Percentiles rank a stretch among this genome's conserved stretches.
These are phyloP conservation scores for Trichophyton mentagrophytes DNA, from an alignment of 2,329 filamentous ascomycete genomes.

Conservation along the genomic window DNA sequence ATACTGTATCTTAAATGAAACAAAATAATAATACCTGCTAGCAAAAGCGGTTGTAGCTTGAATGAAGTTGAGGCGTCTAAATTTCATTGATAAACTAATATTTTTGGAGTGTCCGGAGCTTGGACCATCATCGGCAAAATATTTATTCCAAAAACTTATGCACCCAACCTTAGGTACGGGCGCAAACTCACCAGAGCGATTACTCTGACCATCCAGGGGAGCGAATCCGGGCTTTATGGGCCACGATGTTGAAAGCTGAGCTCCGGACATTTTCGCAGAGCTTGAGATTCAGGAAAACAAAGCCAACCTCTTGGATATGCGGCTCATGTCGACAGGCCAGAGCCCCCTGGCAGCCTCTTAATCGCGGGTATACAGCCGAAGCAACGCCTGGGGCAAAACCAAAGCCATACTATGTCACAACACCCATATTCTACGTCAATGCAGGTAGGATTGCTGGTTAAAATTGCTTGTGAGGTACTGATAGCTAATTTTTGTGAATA, in stretches of 20 bases:
- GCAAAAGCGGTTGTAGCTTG: not conserved
- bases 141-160: not conserved
- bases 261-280: constrained; percentile 23
- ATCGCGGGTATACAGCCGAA: constrained; percentile 21
- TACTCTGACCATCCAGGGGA: not conserved
- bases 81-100: not conserved
- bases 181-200: not conserved
- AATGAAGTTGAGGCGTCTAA: not conserved
- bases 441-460: constrained; percentile 46
- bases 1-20: not conserved
- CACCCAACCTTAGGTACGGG: not conserved
- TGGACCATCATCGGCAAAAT: constrained; percentile 3
- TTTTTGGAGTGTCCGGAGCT: not conserved
- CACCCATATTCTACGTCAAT: constrained; percentile 98
- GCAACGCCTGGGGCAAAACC: constrained; percentile 16
- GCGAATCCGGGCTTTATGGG: constrained; percentile 4
- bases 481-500: constrained; percentile 24
- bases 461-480: not conserved
- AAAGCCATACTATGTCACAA: constrained; percentile 92
- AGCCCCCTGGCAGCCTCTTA: constrained; percentile 6
- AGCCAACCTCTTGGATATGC: constrained; percentile 22
- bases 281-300: constrained; percentile 14
- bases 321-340: constrained; percentile 18
- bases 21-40: not conserved
- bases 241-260: constrained; percentile 20